Conservation (phyloP, 2,329 filamentous ascomycete genomes). For the Colletotrichum truncatum region DNA sequence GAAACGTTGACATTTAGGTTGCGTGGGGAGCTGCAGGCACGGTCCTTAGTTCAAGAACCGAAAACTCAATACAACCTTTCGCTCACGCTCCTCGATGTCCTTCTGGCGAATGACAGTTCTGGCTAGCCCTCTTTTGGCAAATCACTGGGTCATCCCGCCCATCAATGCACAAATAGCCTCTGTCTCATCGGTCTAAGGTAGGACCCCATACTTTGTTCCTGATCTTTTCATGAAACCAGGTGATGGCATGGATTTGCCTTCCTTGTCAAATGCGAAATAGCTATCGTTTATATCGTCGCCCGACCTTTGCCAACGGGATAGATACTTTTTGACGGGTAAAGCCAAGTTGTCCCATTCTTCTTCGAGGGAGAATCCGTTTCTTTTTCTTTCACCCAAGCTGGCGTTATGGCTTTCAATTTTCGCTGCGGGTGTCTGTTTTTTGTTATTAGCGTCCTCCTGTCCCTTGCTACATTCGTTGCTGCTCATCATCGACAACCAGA, state of each 20-base stretch:
- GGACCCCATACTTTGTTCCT: not conserved
- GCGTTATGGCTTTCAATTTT: constrained; percentile 7
- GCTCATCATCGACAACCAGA: not conserved
- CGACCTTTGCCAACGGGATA: not conserved
- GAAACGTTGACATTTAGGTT: not conserved
- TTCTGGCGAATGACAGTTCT: not conserved
- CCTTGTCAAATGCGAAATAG: not conserved
- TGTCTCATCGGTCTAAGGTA: constrained; percentile 9
- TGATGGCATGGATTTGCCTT: not conserved
- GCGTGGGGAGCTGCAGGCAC: not conserved
- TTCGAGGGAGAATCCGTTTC: not conserved
- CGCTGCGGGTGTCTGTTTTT: not conserved
- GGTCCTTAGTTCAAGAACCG: not conserved
- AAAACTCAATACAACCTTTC: not conserved
- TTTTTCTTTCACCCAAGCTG: not conserved
- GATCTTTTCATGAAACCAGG: not conserved
- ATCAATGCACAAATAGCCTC: constrained; percentile 29
- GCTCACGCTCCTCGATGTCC: not conserved
- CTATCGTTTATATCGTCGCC: constrained; percentile 7
- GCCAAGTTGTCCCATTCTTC: too few species aligned
- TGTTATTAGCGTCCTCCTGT: not conserved
- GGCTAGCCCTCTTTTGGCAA: not conserved
- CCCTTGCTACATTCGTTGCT: not conserved
- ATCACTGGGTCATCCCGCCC: not conserved
- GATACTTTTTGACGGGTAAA: not conserved